Conservation (phyloP, 257 asterid species). For the Jacaranda copaia region DNA sequence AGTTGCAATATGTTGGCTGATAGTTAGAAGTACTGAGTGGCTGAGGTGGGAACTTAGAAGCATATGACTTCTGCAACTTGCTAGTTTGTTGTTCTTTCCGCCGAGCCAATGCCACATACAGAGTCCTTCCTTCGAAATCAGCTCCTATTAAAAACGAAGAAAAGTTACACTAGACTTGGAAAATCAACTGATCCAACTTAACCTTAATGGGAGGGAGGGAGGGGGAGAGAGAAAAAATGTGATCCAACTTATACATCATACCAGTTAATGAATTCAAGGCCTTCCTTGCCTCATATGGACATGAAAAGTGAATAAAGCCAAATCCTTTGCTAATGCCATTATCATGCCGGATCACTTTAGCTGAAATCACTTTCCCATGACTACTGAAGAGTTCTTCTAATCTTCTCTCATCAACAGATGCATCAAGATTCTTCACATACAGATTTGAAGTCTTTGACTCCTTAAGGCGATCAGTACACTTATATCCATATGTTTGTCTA, state of each 20-base stretch:
- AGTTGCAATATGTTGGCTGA: constrained; percentile 22
- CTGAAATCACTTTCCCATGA: constrained; percentile 48
- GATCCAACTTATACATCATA: constrained; percentile 16
- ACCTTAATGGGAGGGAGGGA: too few relatives aligned
- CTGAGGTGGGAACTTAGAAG: constrained; percentile 28
- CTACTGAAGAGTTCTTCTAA: constrained; percentile 36
- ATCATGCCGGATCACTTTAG: constrained; percentile 36
- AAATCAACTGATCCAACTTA: background rate
- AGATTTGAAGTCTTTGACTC: constrained; percentile 28
- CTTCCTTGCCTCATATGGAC: constrained; percentile 43
- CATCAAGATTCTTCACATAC: constrained; percentile 42
- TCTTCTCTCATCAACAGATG: constrained; percentile 39
- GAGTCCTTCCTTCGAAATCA: constrained; percentile 34
- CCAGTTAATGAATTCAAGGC: constrained; percentile 48
- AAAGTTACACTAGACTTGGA: background rate
- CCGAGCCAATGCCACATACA: constrained; percentile 43
- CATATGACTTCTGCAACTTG: constrained; percentile 18
- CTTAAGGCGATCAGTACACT: background rate
- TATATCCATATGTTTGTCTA: background rate
- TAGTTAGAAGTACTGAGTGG: constrained; percentile 29
- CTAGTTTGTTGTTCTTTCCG: constrained; percentile 21
- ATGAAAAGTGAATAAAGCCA: constrained; percentile 40
- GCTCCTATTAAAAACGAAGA: constrained; percentile 39
- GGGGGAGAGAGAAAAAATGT: background rate
- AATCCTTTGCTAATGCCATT: constrained; percentile 45